A percentile compares a stretch with the other conserved stretches of the same genome.
Evolutionary conservation across 495 filamentous ascomycete species (phyloP).

Genomic region (Annulohypoxylon maeteangense): DNA sequence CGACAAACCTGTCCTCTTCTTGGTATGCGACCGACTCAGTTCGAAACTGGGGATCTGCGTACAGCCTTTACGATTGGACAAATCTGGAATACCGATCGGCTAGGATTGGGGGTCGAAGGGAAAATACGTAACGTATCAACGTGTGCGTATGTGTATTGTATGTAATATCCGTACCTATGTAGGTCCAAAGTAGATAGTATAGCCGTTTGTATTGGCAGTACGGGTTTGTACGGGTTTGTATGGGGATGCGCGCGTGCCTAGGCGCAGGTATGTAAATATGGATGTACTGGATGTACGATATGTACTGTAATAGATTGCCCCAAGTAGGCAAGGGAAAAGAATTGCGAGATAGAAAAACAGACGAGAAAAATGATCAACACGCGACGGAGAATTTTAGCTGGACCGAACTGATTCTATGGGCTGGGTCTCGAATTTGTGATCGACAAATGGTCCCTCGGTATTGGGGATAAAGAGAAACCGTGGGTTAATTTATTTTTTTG

Average conservation of each 20-base stretch:
- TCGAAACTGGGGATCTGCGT: constrained; percentile 15
- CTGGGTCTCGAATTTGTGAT: constrained; percentile 44
- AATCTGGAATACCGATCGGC: constrained; percentile 30
- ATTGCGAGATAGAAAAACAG: constrained; percentile 28
- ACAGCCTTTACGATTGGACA: constrained; percentile 29
- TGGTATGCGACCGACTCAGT: constrained; percentile 33
- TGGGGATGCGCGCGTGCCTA: constrained; percentile 9
- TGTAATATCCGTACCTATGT: constrained; percentile 22
- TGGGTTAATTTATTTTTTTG: constrained; percentile 32
- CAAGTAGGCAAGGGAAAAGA: constrained; percentile 5
- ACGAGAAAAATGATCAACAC: constrained; percentile 40
- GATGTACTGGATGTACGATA: not conserved
- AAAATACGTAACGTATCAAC: constrained; percentile 27
- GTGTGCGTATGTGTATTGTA: not conserved
- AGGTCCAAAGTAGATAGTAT: not conserved
- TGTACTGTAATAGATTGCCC: constrained; percentile 12
- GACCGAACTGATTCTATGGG: constrained; percentile 28
- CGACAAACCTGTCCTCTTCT: constrained; percentile 35
- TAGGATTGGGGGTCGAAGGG: constrained; percentile 10
- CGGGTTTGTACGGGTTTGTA: not conserved
- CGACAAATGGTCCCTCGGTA: constrained; percentile 41
- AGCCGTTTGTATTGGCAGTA: not conserved
- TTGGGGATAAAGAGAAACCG: constrained; percentile 39
- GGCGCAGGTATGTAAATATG: constrained; percentile 1
- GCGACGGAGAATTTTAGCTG: constrained; percentile 43